Conservation (phyloP, 352 stramenopile genomes). For the Phytopythium vexans region DNA sequence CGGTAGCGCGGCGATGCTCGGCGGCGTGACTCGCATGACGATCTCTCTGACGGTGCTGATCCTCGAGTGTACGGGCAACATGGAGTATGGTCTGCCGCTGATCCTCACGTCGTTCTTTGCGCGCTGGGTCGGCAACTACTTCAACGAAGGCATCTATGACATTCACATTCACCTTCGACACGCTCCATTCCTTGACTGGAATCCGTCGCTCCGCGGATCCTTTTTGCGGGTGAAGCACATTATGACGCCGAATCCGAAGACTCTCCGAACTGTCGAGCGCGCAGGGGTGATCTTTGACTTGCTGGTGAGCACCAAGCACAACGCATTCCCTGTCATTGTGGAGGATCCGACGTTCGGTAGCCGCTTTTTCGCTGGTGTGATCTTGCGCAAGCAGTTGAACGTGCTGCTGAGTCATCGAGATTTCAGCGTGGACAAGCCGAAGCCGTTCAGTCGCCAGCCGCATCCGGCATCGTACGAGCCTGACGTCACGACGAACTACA, state of each 20-base stretch:
- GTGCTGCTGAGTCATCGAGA: slow-evolving; percentile 69
- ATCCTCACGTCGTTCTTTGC: slow-evolving; percentile 98
- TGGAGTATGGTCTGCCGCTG: slow-evolving; percentile 97
- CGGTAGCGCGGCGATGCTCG: slow-evolving; percentile 93
- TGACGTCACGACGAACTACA: slow-evolving; percentile 25
- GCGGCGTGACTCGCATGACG: slow-evolving; percentile 97
- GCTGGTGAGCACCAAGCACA: slow-evolving; percentile 81
- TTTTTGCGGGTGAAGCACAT: slow-evolving; percentile 89
- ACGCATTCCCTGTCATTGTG: slow-evolving; percentile 86
- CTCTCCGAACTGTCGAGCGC: slow-evolving; percentile 90
- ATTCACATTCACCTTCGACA: slow-evolving; percentile 96
- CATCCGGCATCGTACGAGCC: slow-evolving; percentile 41
- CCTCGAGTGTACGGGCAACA: slow-evolving; percentile 97
- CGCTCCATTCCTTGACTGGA: slow-evolving; percentile 79
- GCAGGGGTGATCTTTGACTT: slow-evolving; percentile 93
- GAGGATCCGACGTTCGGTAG: slow-evolving; percentile 82
- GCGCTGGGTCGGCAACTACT: slow-evolving; percentile 96
- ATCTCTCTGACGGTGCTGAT: slow-evolving; percentile 99
- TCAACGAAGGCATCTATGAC: slow-evolving; percentile 99
- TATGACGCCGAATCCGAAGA: slow-evolving; percentile 95
- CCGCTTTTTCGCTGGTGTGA: slow-evolving; percentile 77
- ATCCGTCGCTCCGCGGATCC: slow-evolving; percentile 55
- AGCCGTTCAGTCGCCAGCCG: slow-evolving; percentile 69
- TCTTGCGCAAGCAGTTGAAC: slow-evolving; percentile 80
- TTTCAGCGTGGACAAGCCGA: slow-evolving; percentile 62